Evolutionary conservation across 306 rosid species (phyloP), one percentile per base, ranked within the genome.

Genomic region (Sindora glabra): DNA sequence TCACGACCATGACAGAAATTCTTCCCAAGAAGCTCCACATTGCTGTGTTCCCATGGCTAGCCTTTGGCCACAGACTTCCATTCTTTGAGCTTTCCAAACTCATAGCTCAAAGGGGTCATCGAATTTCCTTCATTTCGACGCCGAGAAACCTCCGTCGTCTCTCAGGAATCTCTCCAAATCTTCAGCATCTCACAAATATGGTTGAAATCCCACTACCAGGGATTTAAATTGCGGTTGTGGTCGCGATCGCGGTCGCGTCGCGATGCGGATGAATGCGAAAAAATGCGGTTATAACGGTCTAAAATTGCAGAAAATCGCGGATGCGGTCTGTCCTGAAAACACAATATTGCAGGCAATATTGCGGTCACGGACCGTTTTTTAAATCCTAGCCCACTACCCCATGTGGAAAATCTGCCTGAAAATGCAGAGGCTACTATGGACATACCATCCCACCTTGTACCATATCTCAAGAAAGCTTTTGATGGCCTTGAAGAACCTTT

Each of bases 11-110:
- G 74, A n/a, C n/a, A n/a, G 62, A 25, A 29, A 62, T 40, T 13
- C 70, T 51, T 3, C 54, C 59, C 24, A 33, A 26, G 7, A 67
- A 70, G 69, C 81, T 81, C 34, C 79, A 64, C 24, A 33, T 71
- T 4, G 79, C 64, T 27, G 12, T 81, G 47, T 74, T 77, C 36
- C 87, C 87, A 56, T 81, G 86, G 83, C 62, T 71, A 6, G 86
- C 80, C 3, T 76, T 76, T 17, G 82, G 79, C 15, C 82, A 81
- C 51, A 44, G 76, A 8, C n/a, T 56, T 18, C 83, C 83, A 10
- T 71, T 29, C 38, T 33, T 81, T 0, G 69, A 81, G 67, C 68
- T 81, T 2, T 52, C 74, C 4, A 77, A 77, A 48, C 73, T 67
- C 47, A 59, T 77, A 13, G 87, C 79, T 15, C 56, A 51, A 17